phyloP scores from a whole-genome alignment of 73 alveolate genomes.

The Tetrahymena elliotti region DNA sequence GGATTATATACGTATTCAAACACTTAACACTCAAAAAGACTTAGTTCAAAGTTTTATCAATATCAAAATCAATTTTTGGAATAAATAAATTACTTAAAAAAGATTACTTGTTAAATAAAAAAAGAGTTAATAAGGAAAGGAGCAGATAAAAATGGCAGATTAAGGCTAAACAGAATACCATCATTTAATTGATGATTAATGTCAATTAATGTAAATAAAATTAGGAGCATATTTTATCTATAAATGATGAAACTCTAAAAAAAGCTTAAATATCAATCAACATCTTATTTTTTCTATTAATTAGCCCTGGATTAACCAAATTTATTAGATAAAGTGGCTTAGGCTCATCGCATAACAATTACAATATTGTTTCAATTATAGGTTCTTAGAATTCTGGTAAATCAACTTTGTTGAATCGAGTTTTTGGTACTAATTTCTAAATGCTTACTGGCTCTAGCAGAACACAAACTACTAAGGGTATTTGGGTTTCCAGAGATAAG shows the following conservation, averaged over 20 bases:
- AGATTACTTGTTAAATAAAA: background rate
- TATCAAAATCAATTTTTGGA: background rate
- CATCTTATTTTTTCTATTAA: background rate
- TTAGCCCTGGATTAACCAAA: background rate
- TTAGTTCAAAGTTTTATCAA: background rate
- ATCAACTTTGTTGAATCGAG: conserved; percentile 53
- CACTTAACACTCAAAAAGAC: background rate
- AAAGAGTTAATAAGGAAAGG: background rate
- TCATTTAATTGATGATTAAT: background rate
- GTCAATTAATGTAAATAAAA: background rate
- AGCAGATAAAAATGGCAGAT: background rate
- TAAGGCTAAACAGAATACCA: background rate
- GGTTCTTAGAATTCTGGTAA: conserved; percentile 74
- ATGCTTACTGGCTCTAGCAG: conserved; percentile 50
- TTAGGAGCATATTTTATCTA: background rate
- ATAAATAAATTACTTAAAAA: background rate
- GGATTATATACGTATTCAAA: background rate
- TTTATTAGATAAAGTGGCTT: background rate
- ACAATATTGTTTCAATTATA: conserved; percentile 67
- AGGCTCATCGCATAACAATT: conserved; percentile 42
- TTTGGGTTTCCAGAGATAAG: conserved; percentile 64
- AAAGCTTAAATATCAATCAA: background rate
- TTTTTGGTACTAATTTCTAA: conserved; percentile 71
- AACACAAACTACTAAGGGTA: conserved; percentile 68
- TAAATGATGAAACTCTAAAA: background rate